Evolutionary conservation across 2,329 filamentous ascomycete species (phyloP).

Genomic region (Chaetomiaceae sp.): DNA sequence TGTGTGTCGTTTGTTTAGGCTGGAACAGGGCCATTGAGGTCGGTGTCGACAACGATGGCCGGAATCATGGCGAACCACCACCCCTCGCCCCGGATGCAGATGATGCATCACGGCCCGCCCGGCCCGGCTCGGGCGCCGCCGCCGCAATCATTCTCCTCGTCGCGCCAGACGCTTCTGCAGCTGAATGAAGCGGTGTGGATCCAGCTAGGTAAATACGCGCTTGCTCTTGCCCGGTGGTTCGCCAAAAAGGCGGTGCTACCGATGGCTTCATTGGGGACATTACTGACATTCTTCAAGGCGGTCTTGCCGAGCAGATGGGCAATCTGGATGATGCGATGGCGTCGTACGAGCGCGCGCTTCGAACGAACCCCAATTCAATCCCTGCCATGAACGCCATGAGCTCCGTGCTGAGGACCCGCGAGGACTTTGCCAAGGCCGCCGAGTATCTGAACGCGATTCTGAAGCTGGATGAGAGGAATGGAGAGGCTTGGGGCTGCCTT

Average conservation of each 20-base stretch:
- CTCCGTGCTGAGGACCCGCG: constrained; percentile 81
- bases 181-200: constrained; percentile 88
- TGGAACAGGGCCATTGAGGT: not conserved
- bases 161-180: constrained; percentile 64
- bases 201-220: constrained; percentile 64
- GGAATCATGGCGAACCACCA: constrained; percentile 67
- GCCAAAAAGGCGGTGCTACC: too few species aligned
- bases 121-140: constrained; percentile 56
- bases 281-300: constrained; percentile 49
- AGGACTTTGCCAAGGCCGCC: constrained; percentile 89
- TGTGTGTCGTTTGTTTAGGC: not conserved
- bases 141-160: constrained; percentile 45
- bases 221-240: too few species aligned
- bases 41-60: constrained; percentile 1
- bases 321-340: constrained; percentile 83
- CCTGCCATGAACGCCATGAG: constrained; percentile 92
- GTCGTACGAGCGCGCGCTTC: constrained; percentile 84
- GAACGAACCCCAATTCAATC: constrained; percentile 82
- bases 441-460: constrained; percentile 89
- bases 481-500: constrained; percentile 93
- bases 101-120: constrained; percentile 59
- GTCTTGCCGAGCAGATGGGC: constrained; percentile 78
- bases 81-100: constrained; percentile 70
- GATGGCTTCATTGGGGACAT: too few species aligned
- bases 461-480: constrained; percentile 81